Evolutionary conservation across 768 basidiomycete species (phyloP).

Genomic region (Lactarius hatsudake): DNA sequence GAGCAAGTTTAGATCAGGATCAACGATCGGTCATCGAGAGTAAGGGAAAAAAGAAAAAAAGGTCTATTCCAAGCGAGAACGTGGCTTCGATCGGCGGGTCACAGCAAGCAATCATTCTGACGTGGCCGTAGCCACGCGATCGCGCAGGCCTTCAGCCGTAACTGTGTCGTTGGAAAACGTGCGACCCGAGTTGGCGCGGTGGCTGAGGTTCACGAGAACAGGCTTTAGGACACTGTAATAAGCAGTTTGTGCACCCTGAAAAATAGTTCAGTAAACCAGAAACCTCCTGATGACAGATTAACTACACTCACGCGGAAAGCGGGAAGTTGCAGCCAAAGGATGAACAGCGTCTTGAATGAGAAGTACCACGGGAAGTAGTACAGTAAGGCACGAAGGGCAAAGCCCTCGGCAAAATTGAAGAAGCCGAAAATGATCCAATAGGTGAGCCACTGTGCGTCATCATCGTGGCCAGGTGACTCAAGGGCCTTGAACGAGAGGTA

Average conservation of each 20-base stretch:
- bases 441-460: slow-evolving; percentile 94
- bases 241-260: slow-evolving; percentile 80
- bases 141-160: slow-evolving; percentile 47
- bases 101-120: slow-evolving; percentile 33
- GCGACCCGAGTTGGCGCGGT: slow-evolving; percentile 40
- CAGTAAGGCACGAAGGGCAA: slow-evolving; percentile 78
- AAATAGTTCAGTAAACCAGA: slow-evolving; percentile 13
- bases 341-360: slow-evolving; percentile 86
- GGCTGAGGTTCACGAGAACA: slow-evolving; percentile 61
- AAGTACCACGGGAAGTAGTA: slow-evolving; percentile 96
- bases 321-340: slow-evolving; percentile 89
- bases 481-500: slow-evolving; percentile 95
- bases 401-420: slow-evolving; percentile 88
- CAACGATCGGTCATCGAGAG: slow-evolving; percentile 14
- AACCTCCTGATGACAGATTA: slow-evolving; percentile 8
- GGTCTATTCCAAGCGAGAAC: slow-evolving; percentile 1
- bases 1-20: slow-evolving; percentile 1
- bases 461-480: slow-evolving; percentile 76
- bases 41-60: neutral
- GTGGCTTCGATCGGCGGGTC: neutral
- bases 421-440: slow-evolving; percentile 97
- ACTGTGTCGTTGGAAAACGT: slow-evolving; percentile 53
- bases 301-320: slow-evolving; percentile 67
- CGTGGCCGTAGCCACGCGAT: slow-evolving; percentile 42
- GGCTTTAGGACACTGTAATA: slow-evolving; percentile 81